Evolutionary conservation across 352 stramenopile species (phyloP).

Genomic region (Blastocystis sp.): DNA sequence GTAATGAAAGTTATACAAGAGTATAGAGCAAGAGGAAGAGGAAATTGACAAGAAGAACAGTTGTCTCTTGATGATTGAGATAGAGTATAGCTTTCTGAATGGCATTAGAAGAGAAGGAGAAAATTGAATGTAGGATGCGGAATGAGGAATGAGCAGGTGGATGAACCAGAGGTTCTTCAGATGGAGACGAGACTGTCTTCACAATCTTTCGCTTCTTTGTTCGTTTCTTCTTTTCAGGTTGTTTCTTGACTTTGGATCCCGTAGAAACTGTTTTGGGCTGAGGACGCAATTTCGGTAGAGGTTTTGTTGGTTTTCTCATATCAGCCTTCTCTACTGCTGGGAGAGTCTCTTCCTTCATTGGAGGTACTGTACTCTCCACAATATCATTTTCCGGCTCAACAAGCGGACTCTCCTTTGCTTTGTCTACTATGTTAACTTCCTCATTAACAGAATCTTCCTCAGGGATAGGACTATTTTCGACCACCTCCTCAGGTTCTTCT

Average conservation of each 20-base stretch:
- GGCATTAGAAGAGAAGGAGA: neutral
- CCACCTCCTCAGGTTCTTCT: no score
- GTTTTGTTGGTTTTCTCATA: neutral
- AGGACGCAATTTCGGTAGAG: neutral
- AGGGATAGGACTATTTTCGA: no score
- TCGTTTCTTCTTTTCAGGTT: neutral
- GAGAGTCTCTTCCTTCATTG: neutral
- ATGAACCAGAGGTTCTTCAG: neutral
- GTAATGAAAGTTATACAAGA: neutral
- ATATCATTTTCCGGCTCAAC: neutral
- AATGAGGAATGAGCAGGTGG: neutral
- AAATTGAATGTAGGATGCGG: neutral
- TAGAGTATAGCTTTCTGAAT: neutral
- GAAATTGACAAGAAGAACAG: neutral
- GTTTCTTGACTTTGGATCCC: neutral
- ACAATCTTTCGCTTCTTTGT: neutral
- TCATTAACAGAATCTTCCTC: neutral
- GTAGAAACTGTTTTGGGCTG: neutral
- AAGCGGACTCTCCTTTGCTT: neutral
- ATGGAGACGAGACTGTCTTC: neutral
- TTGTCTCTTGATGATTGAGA: conserved; percentile 11
- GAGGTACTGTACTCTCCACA: neutral
- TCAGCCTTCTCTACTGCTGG: neutral
- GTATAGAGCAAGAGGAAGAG: neutral
- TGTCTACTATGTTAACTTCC: neutral